Evolutionary conservation across 805 yeast genomes (phyloP), one percentile per base, ranked within the genome.

Genomic region (Myxozyma udenii): DNA sequence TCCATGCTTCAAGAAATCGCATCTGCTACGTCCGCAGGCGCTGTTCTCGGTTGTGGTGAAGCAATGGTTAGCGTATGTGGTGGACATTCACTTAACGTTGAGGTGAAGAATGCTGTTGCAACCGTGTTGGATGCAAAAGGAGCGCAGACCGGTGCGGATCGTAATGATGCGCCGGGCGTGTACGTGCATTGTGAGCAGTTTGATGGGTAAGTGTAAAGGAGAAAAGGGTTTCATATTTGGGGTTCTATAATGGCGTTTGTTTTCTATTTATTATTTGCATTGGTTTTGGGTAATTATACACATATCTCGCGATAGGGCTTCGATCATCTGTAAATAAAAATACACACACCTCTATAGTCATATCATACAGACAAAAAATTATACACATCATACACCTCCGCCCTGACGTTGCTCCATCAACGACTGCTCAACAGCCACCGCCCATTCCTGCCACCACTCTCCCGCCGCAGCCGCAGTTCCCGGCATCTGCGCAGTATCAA

Each of bases 21-120:
- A 9, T 30, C 33, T 7, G 33, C 61, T 3, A 30, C 44, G 39
- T 26, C 43, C 3, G 22, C 50, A 11, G 40, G 53, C 6, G 11
- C 42, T 3, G 46, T 55, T 5, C 28, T 18, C 6, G n/a, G n/a
- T n/a, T n/a, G n/a, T n/a, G 64, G 64, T 11, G 64, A 61, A 36
- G 33, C 60, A 4, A 62, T 51, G 4, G 35, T 61, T 9, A 59
- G 36, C 4, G 56, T 46, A 12, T 62, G 64, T 39, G 64, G 64
- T 7, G 58, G 64, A 4, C 16, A 41, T 6, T 18, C 40, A 18
- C 28, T 61, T 7, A 26, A 21, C 7, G 45, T 46, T 1, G 37
- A 36, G 5, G 50, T 61, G 4, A 42, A 47, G 36, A 61, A 53
- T 33, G 28, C 44, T 11, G 58, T 49, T 7, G 50, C 61, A 3